Base-by-base conservation (phyloP, 768 basidiomycete species). In the Dentipellis fragilis region DNA sequence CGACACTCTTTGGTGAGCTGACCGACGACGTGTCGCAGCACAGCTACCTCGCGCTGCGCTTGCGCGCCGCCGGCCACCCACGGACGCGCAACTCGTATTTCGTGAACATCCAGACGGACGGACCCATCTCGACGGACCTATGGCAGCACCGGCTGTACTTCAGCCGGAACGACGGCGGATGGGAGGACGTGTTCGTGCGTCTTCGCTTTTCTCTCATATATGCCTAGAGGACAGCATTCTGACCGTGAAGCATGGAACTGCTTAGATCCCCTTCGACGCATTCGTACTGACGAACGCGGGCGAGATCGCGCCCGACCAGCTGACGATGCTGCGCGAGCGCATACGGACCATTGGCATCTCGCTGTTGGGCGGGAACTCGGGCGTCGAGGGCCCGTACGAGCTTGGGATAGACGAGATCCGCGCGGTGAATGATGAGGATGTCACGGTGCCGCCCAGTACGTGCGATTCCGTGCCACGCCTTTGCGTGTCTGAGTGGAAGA, bases 131-230 rank as follows among this genome's bases (percentile, higher is more conserved):
- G 51, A 86, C 83, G 38, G 92, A 95, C 66, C 73, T 98, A n/a
- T 98, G 89, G 85, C 95, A 96, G 66, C 93, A 97, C 62, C 80
- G 90, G 36, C 74, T 98, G n/a, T 89, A 80, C 69, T 88, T 93
- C 66, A 73, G 77, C 51, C 77, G 80, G 54, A 71, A 74, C 23
- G 79, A 84, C 56, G 78, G 80, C 22, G 71, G 74, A 4, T 94
- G 92, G 92, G 87, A 93, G 66, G 84, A 91, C 63, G 67, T 94
- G 14, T 84, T 84, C 64, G 90, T 89, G 59, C 62, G 84, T 76
- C 23, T 16, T 52, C 59, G n/a, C 42, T 58, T 29, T 50, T 64
- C 21, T 56, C 51, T 29, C 52, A 37, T 22, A 58, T 22, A 53
- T n/a, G n/a, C 52, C 14, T 52, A 62, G 29, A 6, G 6, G 29